phyloP scores from a whole-genome alignment of 2,329 filamentous ascomycete species.

The Endocalyx cinctus region DNA sequence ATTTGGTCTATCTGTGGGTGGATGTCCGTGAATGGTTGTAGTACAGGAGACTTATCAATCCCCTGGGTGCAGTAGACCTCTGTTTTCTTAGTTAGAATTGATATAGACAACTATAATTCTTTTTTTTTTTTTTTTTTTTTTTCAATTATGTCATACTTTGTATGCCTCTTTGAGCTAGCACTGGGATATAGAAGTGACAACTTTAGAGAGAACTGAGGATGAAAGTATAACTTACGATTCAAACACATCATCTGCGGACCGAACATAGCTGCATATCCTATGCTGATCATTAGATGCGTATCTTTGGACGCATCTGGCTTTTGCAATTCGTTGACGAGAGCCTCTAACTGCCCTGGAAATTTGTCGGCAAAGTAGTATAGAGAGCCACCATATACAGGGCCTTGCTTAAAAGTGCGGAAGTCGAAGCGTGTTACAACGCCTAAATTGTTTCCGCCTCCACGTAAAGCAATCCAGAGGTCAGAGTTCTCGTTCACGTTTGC shows the following conservation, averaged over 20 bases:
- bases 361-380: conserved; percentile 14
- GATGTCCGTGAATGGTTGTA: conserved; percentile 6
- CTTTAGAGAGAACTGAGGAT: conserved; percentile 1
- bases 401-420: conserved; percentile 6
- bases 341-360: conserved; percentile 18
- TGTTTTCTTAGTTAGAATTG: too few relatives aligned
- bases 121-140: too few relatives aligned
- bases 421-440: conserved; percentile 5
- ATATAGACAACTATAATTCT: too few relatives aligned
- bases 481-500: conserved; percentile 2
- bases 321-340: conserved; percentile 13
- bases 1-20: conserved; percentile 4
- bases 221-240: conserved; percentile 5
- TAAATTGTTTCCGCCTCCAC: conserved; percentile 3
- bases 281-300: conserved; percentile 20
- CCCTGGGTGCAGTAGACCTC: conserved; percentile 8
- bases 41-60: conserved; percentile 6
- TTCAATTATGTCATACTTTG: too few relatives aligned
- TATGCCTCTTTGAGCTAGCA: too few relatives aligned
- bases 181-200: background rate
- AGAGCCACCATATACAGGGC: conserved; percentile 14
- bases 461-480: conserved; percentile 1
- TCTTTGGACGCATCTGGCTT: conserved; percentile 10
- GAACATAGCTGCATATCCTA: conserved; percentile 12
- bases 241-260: conserved; percentile 1